Percentiles rank a stretch among this genome's conserved stretches.
phyloP scores from a whole-genome alignment of 2,329 filamentous ascomycete genomes.

The Huntiella bhutanensis region DNA sequence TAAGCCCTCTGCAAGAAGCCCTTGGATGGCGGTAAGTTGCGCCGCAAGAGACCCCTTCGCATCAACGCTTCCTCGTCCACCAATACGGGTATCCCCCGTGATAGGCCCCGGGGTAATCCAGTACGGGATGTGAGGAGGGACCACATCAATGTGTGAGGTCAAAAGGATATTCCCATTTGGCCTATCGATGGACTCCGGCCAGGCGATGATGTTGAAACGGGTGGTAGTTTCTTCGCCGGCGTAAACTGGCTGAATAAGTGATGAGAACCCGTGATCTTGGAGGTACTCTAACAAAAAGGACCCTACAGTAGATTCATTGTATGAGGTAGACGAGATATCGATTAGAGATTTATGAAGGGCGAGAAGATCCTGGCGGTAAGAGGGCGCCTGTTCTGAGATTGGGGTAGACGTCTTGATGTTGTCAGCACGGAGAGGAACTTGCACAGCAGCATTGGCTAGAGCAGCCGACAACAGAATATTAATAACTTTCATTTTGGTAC shows the following conservation, averaged over 20 bases:
- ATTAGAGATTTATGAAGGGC: slow-evolving; percentile 10
- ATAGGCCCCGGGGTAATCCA: slow-evolving; percentile 29
- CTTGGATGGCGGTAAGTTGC: slow-evolving; percentile 48
- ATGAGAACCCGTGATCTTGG: slow-evolving; percentile 24
- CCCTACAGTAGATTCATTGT: slow-evolving; percentile 30
- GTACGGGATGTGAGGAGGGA: slow-evolving; percentile 56
- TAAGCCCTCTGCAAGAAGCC: slow-evolving; percentile 29
- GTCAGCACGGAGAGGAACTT: not conserved
- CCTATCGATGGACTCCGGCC: slow-evolving; percentile 25
- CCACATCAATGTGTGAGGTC: slow-evolving; percentile 66
- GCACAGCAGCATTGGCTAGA: not conserved
- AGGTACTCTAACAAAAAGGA: slow-evolving; percentile 52
- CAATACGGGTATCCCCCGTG: slow-evolving; percentile 31
- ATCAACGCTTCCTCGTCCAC: slow-evolving; percentile 57
- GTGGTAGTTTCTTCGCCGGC: slow-evolving; percentile 14
- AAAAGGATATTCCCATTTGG: slow-evolving; percentile 43
- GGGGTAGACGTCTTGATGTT: not conserved
- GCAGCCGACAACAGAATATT: not conserved
- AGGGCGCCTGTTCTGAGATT: not conserved
- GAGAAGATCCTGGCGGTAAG: slow-evolving; percentile 5
- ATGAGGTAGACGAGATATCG: slow-evolving; percentile 11
- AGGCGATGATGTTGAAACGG: slow-evolving; percentile 65
- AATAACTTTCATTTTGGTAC: not conserved
- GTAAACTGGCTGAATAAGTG: slow-evolving; percentile 24
- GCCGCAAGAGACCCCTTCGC: slow-evolving; percentile 53